Base-by-base conservation (phyloP, 148 eudicot species). In the Polygonum aviculare region DNA sequence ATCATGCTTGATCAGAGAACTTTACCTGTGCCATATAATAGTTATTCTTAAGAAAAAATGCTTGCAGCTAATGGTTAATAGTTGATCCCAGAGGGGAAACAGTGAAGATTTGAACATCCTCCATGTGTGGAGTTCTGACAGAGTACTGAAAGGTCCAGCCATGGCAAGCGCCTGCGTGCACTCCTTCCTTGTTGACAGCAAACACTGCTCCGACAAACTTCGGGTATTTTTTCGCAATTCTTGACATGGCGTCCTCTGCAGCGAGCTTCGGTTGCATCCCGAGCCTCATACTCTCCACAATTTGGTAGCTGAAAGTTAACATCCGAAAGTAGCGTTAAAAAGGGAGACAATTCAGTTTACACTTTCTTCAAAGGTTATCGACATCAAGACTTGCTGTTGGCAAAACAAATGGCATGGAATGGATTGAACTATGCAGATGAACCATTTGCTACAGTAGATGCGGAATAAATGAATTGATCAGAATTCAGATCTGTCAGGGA, bases 111-210 rank as follows among this genome's bases (percentile, higher is more conserved):
- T 86, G 73, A 33, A 94, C 98, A 65, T 90, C 97, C 38, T 85
- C 82, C 90, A 83, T 88, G 69, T 79, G 78, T 41, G 90, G 88
- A 80, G 86, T 80, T 80, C 90, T 84, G 21, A 94, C 95, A 0
- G 98, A 90, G 84, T 94, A 94, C 40, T 91, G 93, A 80, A 94
- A 94, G n/a, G 97, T 91, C 98, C 98, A 94, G 36, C 98, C 98
- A 78, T 94, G 86, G 83, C 98, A 94, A 39, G 98, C 98, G 8
- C 98, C 98, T 18, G 93, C 97, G 54, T 94, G 98, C 41, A 77
- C 76, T 0, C 98, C 97, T 47, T 84, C 54, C 79, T 81, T 91
- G 78, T 84, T 83, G 16, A 94, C 84, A 0, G 98, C 91, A 80
- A 94, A 90, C 69, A 91, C 83, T 72, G 97, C 98, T 40, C 98